Evolutionary conservation across 768 basidiomycete genomes (phyloP).

Genomic region (Trametes meyenii): DNA sequence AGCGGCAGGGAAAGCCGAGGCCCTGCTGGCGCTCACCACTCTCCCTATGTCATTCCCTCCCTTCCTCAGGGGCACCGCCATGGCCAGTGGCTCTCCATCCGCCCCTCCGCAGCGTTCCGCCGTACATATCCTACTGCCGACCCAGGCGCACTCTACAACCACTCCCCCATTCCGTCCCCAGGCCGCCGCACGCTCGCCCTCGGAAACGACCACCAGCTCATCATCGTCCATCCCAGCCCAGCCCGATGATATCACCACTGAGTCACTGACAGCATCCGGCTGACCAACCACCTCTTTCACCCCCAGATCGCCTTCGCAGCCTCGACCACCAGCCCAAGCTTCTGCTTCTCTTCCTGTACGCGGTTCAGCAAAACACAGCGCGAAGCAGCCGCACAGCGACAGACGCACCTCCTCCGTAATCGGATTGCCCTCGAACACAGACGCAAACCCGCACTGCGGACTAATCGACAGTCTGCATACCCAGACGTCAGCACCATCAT

Average conservation of each 20-base stretch:
- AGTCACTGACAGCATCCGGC: neutral
- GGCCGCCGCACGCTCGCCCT: neutral
- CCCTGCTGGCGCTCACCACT: neutral
- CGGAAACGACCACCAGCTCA: neutral
- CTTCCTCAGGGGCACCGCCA: neutral
- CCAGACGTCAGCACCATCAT: neutral
- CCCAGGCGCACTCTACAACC: too few relatives aligned
- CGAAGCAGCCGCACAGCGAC: neutral
- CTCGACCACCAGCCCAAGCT: slow-evolving; percentile 41
- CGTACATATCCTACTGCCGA: too few relatives aligned
- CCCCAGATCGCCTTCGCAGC: slow-evolving; percentile 40
- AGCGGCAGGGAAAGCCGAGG: slow-evolving; percentile 8
- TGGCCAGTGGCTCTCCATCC: neutral
- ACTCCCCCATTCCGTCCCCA: too few relatives aligned
- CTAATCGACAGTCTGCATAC: slow-evolving; percentile 42
- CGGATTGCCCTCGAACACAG: slow-evolving; percentile 47
- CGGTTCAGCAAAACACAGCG: neutral
- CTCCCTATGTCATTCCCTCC: neutral
- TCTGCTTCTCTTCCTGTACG: slow-evolving; percentile 39
- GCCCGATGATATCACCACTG: slow-evolving; percentile 5
- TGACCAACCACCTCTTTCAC: slow-evolving; percentile 11
- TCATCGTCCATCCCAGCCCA: neutral
- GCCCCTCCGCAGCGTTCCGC: neutral
- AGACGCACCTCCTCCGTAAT: slow-evolving; percentile 33
- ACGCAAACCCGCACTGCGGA: slow-evolving; percentile 55